Conservation (phyloP, 73 alveolate genomes). For the Stentor roeselii region DNA sequence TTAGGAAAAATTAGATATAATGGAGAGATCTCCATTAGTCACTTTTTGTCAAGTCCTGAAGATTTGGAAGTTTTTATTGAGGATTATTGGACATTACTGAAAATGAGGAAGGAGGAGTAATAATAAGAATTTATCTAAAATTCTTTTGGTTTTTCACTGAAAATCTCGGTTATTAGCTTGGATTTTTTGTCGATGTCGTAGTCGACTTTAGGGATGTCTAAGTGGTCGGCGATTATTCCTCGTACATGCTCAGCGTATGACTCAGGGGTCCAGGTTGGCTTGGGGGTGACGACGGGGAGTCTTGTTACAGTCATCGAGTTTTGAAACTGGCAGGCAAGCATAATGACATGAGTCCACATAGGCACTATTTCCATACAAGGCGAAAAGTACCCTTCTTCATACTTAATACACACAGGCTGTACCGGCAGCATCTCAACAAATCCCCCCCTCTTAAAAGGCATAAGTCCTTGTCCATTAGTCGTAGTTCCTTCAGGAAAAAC, state of each 20-base stretch:
- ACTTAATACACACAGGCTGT: conserved; percentile 68
- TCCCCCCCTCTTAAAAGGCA: conserved; percentile 88
- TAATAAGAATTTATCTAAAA: no score
- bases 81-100: conserved; percentile 2
- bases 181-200: not conserved
- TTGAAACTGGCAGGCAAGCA: not conserved
- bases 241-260: conserved; percentile 8
- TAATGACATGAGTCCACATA: not conserved
- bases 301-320: not conserved
- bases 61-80: not conserved
- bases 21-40: not conserved
- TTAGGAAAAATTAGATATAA: not conserved
- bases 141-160: not conserved
- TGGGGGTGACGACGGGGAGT: conserved; percentile 9
- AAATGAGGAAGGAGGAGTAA: not conserved
- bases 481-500: conserved; percentile 96
- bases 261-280: not conserved
- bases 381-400: conserved; percentile 35
- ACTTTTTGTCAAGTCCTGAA: conserved; percentile 2
- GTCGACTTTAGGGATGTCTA: not conserved
- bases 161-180: not conserved
- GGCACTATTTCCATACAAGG: conserved; percentile 32
- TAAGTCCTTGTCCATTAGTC: conserved; percentile 73
- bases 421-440: conserved; percentile 70
- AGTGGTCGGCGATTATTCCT: not conserved